Percentiles rank a stretch among this genome's conserved stretches.
These are phyloP conservation scores for Marasmius oreades DNA, from an alignment of 1,284 basidiomycete genomes.

Conservation along the genomic window DNA sequence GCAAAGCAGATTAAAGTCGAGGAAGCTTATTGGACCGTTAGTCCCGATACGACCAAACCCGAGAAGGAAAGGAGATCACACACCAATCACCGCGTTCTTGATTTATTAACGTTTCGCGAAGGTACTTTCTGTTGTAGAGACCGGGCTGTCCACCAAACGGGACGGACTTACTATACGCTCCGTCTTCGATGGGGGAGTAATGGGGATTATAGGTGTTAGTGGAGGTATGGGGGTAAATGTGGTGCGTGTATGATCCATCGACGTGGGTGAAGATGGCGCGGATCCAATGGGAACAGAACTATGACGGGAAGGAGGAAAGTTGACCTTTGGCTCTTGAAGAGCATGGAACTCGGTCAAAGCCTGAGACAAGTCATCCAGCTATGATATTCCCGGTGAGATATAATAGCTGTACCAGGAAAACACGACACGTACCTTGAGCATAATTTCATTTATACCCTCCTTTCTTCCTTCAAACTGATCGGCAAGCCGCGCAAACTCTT, in stretches of 20 bases:
- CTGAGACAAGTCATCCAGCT: slow-evolving; percentile 60
- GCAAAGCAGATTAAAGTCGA: no score
- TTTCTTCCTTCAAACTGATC: slow-evolving; percentile 66
- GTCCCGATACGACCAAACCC: no score
- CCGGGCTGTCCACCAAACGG: slow-evolving; percentile 9
- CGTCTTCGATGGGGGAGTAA: background rate
- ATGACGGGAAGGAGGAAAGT: slow-evolving; percentile 35
- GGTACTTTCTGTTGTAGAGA: background rate
- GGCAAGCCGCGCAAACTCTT: slow-evolving; percentile 62
- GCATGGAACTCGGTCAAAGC: slow-evolving; percentile 57
- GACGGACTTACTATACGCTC: background rate
- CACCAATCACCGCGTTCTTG: no score
- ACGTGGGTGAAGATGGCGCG: slow-evolving; percentile 15
- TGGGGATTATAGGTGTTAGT: background rate
- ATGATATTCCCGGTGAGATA: slow-evolving; percentile 7
- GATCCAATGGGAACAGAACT: slow-evolving; percentile 21
- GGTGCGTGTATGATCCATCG: background rate
- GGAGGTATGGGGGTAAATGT: background rate
- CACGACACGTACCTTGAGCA: slow-evolving; percentile 54
- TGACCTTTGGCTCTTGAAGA: slow-evolving; percentile 49
- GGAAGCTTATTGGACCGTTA: no score
- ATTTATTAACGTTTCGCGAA: background rate
- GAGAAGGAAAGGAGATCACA: no score
- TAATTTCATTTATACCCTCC: slow-evolving; percentile 62
- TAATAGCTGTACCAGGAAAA: background rate